These are phyloP conservation scores for Candida wancherniae DNA, from an alignment of 805 yeast species.

Conservation along the genomic window DNA sequence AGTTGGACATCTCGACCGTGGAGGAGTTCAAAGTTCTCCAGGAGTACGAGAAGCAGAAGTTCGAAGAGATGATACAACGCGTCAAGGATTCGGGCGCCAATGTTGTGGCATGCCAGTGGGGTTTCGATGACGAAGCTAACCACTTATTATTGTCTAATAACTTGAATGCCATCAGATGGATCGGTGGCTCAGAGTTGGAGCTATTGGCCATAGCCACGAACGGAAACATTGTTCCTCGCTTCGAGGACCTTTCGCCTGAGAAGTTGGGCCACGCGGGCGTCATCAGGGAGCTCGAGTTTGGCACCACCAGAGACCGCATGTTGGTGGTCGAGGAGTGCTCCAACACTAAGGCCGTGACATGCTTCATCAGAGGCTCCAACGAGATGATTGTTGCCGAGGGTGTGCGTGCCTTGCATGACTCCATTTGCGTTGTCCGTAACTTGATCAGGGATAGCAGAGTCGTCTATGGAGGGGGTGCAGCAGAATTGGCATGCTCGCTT, in stretches of 20 bases:
- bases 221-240: constrained; percentile 95
- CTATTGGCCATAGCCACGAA: constrained; percentile 95
- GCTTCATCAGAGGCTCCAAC: constrained; percentile 91
- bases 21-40: constrained; percentile 92
- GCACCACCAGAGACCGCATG: constrained; percentile 96
- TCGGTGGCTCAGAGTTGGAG: constrained; percentile 95
- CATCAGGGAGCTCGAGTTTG: constrained; percentile 85
- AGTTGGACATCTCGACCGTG: constrained; percentile 86
- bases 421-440: constrained; percentile 95
- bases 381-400: constrained; percentile 98
- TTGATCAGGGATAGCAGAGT: constrained; percentile 86
- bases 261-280: constrained; percentile 87
- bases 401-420: constrained; percentile 91
- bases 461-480: constrained; percentile 99
- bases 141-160: constrained; percentile 83
- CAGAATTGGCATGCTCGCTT: constrained; percentile 89
- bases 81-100: constrained; percentile 92
- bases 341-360: constrained; percentile 83
- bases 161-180: constrained; percentile 97
- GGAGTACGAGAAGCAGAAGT: constrained; percentile 86
- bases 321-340: constrained; percentile 87
- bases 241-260: constrained; percentile 78
- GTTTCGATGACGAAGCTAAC: constrained; percentile 98
- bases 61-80: constrained; percentile 79
- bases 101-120: constrained; percentile 98